phyloP scores from a whole-genome alignment of 306 rosid genomes.

The Inga leiocalycina region DNA sequence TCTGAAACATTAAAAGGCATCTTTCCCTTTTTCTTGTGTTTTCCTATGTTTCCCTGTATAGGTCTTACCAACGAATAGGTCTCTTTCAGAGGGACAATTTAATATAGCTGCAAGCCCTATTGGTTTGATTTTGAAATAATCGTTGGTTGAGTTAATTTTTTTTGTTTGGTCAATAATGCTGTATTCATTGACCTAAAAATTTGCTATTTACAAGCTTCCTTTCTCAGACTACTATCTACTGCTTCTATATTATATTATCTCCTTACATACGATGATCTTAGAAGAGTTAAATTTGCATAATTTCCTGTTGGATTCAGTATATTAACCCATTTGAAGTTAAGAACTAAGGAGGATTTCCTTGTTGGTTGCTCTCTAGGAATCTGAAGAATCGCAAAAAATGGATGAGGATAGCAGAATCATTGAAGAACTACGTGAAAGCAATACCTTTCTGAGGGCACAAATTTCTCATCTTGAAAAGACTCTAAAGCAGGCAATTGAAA shows the following conservation, averaged over 20 bases:
- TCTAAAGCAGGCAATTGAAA: slow-evolving; percentile 70
- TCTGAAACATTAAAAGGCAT: no score
- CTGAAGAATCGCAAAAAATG: slow-evolving; percentile 96
- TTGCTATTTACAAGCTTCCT: slow-evolving; percentile 3
- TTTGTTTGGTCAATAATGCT: slow-evolving; percentile 4
- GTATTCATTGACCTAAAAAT: slow-evolving; percentile 14
- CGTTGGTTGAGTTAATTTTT: slow-evolving; percentile 2
- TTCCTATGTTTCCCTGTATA: no score
- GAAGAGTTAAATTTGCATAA: slow-evolving; percentile 15
- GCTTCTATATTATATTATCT: not conserved
- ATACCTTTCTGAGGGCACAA: slow-evolving; percentile 62
- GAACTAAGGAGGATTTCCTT: slow-evolving; percentile 22
- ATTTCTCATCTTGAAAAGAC: slow-evolving; percentile 74
- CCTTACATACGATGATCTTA: slow-evolving; percentile 10
- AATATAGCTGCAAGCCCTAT: not conserved
- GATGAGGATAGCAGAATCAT: slow-evolving; percentile 92
- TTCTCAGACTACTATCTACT: slow-evolving; percentile 6
- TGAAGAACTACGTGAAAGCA: slow-evolving; percentile 73
- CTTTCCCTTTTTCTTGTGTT: no score
- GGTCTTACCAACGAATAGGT: no score
- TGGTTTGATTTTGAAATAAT: not conserved
- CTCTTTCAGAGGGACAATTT: not conserved
- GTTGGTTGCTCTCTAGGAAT: slow-evolving; percentile 60
- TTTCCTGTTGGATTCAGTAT: slow-evolving; percentile 17
- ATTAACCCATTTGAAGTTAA: not conserved